A percentile compares a stretch with the other conserved stretches of the same genome.
phyloP scores from a whole-genome alignment of 257 asterid genomes.

The Solanum acaule region DNA sequence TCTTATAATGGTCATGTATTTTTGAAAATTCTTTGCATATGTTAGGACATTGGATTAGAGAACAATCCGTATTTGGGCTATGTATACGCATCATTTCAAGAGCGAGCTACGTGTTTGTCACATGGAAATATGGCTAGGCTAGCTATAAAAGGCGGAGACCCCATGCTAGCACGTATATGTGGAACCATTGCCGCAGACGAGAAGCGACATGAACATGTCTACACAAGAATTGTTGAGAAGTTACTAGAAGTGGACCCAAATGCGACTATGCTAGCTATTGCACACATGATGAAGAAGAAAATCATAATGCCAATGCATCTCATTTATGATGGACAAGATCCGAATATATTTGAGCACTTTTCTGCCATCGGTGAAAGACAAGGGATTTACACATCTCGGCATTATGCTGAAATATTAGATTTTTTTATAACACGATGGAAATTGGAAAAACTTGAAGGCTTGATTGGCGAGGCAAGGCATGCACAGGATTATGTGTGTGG shows the following conservation, averaged over 20 bases:
- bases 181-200: constrained; percentile 22
- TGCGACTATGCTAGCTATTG: constrained; percentile 20
- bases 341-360: constrained; percentile 14
- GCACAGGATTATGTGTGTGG: constrained; percentile 30
- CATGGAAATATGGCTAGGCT: constrained; percentile 25
- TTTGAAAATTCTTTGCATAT: no score
- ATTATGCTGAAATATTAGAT: constrained; percentile 23
- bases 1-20: no score
- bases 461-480: constrained; percentile 5
- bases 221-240: constrained; percentile 9
- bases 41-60: no score
- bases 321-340: constrained; percentile 21
- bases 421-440: constrained; percentile 22
- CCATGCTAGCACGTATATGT: constrained; percentile 18
- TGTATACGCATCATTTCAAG: no score
- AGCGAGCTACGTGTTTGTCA: not conserved
- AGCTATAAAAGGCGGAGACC: constrained; percentile 22
- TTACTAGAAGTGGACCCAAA: constrained; percentile 21
- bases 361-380: not conserved
- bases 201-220: constrained; percentile 5
- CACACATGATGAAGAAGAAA: constrained; percentile 26
- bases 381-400: constrained; percentile 6
- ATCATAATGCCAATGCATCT: constrained; percentile 29
- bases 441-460: constrained; percentile 14
- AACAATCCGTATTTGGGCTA: no score